Evolutionary conservation across 1,284 basidiomycete genomes (phyloP).

Genomic region (Cutaneotrichosporon daszewskae): DNA sequence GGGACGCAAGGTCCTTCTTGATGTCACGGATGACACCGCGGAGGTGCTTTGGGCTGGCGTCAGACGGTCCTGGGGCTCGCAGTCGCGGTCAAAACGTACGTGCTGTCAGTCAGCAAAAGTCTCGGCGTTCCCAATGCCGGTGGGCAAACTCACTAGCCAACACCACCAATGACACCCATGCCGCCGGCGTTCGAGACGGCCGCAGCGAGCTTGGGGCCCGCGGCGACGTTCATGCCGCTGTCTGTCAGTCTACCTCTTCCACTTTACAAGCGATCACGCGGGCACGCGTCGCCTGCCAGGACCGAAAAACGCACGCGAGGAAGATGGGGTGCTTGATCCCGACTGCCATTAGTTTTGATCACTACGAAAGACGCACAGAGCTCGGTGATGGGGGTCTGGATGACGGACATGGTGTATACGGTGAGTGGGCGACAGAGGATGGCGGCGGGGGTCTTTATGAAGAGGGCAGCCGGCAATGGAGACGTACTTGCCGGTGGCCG

Average conservation of each 20-base stretch:
- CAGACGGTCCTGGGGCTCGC: too few relatives aligned
- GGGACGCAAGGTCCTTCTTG: conserved; percentile 58
- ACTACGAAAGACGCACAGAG: conserved; percentile 49
- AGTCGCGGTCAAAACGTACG: too few relatives aligned
- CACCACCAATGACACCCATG: conserved; percentile 76
- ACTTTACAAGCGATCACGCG: background rate
- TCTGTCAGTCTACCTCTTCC: too few relatives aligned
- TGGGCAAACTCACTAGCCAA: conserved; percentile 67
- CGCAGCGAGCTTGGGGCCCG: conserved; percentile 75
- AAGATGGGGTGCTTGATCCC: conserved; percentile 79
- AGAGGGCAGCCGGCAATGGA: too few relatives aligned
- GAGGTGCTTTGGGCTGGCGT: conserved; percentile 43
- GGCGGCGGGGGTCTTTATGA: too few relatives aligned
- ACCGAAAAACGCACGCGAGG: conserved; percentile 58
- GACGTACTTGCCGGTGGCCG: too few relatives aligned
- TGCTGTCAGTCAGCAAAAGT: too few relatives aligned
- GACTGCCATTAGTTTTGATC: conserved; percentile 42
- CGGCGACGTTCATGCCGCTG: conserved; percentile 72
- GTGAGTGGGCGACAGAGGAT: too few relatives aligned
- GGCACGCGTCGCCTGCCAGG: background rate
- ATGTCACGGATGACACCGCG: conserved; percentile 61
- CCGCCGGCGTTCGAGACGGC: conserved; percentile 72
- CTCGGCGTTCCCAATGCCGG: background rate
- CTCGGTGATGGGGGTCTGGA: conserved; percentile 67
- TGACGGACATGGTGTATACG: conserved; percentile 30